These are phyloP conservation scores for Pestalotiopsis sp. DNA, from an alignment of 2,329 filamentous ascomycete species.

Conservation along the genomic window DNA sequence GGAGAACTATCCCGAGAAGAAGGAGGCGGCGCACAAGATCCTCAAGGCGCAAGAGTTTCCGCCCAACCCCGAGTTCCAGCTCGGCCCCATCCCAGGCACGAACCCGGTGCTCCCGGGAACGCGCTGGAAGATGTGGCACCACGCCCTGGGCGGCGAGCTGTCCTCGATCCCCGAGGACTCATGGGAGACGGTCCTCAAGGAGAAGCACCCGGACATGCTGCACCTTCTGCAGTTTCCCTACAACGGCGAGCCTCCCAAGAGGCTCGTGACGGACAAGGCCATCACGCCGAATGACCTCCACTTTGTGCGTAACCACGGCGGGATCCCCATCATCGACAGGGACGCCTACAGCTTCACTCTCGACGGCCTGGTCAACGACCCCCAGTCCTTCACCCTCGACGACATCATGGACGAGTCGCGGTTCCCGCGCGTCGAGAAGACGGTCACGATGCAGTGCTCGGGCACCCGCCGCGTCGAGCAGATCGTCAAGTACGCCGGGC, in stretches of 20 bases:
- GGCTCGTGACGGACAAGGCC: constrained; percentile 55
- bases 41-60: constrained; percentile 55
- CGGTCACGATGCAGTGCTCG: constrained; percentile 68
- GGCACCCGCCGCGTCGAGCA: constrained; percentile 73
- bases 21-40: constrained; percentile 59
- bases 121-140: constrained; percentile 62
- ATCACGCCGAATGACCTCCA: constrained; percentile 63
- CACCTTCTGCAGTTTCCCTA: constrained; percentile 67
- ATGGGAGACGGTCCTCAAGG: constrained; percentile 56
- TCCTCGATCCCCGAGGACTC: constrained; percentile 56
- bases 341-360: constrained; percentile 56
- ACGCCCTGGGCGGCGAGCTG: constrained; percentile 51
- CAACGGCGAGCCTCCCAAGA: constrained; percentile 62
- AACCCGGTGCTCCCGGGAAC: constrained; percentile 61
- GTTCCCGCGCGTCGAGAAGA: constrained; percentile 63
- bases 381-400: constrained; percentile 57
- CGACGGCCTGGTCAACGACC: constrained; percentile 63
- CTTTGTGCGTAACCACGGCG: constrained; percentile 74
- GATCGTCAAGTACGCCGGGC: constrained; percentile 65
- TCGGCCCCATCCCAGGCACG: constrained; percentile 55
- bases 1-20: constrained; percentile 72
- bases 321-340: constrained; percentile 67
- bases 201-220: constrained; percentile 64
- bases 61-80: constrained; percentile 56
- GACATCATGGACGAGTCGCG: constrained; percentile 62